Percentiles rank a stretch among this genome's conserved stretches.
These are phyloP conservation scores for Chlorociboria aeruginascens DNA, from an alignment of 495 filamentous ascomycete genomes.

Conservation along the genomic window DNA sequence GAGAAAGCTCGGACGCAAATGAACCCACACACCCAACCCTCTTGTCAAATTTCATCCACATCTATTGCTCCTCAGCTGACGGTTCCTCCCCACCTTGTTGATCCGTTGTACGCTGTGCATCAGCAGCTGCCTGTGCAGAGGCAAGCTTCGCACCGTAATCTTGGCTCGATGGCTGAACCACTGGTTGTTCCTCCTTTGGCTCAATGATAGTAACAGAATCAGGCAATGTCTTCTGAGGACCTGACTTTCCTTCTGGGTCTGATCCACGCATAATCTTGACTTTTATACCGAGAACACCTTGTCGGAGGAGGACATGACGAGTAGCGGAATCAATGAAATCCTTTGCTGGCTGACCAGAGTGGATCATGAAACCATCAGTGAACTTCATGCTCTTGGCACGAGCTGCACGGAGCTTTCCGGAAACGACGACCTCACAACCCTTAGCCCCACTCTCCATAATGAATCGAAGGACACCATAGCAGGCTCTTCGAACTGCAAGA, in stretches of 20 bases:
- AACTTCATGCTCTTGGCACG: constrained; percentile 99
- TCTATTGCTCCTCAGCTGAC: constrained; percentile 36
- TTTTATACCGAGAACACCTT: constrained; percentile 99
- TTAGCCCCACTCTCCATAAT: constrained; percentile 99
- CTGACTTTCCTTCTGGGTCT: constrained; percentile 97
- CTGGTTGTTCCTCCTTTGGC: constrained; percentile 95
- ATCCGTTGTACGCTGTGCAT: constrained; percentile 60
- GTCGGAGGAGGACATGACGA: constrained; percentile 97
- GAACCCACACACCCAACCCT: constrained; percentile 16
- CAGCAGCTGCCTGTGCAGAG: constrained; percentile 58
- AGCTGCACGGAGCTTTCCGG: constrained; percentile 95
- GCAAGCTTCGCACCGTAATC: constrained; percentile 97
- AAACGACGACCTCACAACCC: constrained; percentile 98
- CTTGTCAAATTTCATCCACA: constrained; percentile 9
- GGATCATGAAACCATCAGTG: constrained; percentile 99
- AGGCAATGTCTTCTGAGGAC: constrained; percentile 89
- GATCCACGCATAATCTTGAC: constrained; percentile 99
- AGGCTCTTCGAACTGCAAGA: constrained; percentile 90
- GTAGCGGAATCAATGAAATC: constrained; percentile 99
- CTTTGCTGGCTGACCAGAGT: constrained; percentile 98
- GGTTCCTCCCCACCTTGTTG: constrained; percentile 42
- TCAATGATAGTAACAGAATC: constrained; percentile 99
- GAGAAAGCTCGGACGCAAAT: constrained; percentile 16
- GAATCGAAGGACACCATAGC: constrained; percentile 99
- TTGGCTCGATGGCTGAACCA: constrained; percentile 87